These are phyloP conservation scores for Termitomyces sp. DNA, from an alignment of 768 basidiomycete genomes.

Conservation along the genomic window DNA sequence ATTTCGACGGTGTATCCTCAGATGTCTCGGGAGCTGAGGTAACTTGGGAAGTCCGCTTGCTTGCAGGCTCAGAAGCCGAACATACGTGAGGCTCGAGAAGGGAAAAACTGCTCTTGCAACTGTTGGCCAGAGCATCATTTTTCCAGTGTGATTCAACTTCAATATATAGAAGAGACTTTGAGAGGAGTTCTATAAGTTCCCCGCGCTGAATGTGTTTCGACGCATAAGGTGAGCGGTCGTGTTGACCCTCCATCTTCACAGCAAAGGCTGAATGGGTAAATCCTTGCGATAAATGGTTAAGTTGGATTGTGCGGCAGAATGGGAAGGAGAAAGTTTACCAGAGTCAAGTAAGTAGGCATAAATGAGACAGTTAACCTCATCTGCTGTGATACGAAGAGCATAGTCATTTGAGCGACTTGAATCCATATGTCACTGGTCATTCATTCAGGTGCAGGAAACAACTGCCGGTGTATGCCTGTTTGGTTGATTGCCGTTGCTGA, in stretches of 20 bases:
- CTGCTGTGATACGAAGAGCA: slow-evolving; percentile 66
- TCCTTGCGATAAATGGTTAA: slow-evolving; percentile 43
- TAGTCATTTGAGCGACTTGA: slow-evolving; percentile 8
- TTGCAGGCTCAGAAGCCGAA: slow-evolving; percentile 40
- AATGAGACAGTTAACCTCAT: slow-evolving; percentile 83
- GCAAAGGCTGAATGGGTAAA: slow-evolving; percentile 81
- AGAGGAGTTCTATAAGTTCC: slow-evolving; percentile 75
- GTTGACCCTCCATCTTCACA: slow-evolving; percentile 68
- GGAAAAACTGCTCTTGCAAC: slow-evolving; percentile 70
- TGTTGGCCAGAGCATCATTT: slow-evolving; percentile 52
- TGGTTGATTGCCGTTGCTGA: slow-evolving; percentile 8
- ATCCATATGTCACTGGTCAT: not conserved
- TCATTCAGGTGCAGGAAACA: not conserved
- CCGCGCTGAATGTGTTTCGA: slow-evolving; percentile 77
- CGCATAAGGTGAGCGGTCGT: slow-evolving; percentile 66
- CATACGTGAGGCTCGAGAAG: slow-evolving; percentile 76
- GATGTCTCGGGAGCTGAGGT: slow-evolving; percentile 10
- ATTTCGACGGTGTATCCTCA: slow-evolving; percentile 6
- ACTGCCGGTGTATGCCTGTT: slow-evolving; percentile 3
- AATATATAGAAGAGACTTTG: slow-evolving; percentile 74
- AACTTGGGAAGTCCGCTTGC: slow-evolving; percentile 18
- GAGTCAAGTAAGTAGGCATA: slow-evolving; percentile 84
- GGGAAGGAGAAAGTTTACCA: slow-evolving; percentile 36
- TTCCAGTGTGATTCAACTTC: slow-evolving; percentile 87
- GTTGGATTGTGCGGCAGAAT: not conserved